Conservation (phyloP, 345 rosid genomes). For the Raphanus sativus region DNA sequence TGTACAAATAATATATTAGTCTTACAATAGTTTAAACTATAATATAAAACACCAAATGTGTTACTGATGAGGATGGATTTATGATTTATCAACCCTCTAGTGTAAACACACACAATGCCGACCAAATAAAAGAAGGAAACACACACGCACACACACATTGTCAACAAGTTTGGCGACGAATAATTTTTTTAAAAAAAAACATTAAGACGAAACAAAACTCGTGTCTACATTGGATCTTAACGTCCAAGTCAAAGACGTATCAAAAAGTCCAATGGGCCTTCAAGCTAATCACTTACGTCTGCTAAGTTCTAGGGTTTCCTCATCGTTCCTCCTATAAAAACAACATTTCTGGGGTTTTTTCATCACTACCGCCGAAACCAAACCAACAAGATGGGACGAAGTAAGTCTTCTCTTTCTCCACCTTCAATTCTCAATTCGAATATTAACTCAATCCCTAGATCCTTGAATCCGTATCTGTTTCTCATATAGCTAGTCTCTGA, state of each 20-base stretch:
- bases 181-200: no score
- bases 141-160: no score
- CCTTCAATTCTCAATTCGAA: neutral
- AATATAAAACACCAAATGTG: no score
- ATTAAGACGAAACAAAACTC: neutral
- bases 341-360: conserved; percentile 19
- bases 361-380: conserved; percentile 1
- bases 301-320: conserved; percentile 10
- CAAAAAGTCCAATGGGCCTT: conserved; percentile 31
- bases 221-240: neutral
- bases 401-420: conserved; percentile 22
- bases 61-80: no score
- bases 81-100: no score
- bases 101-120: no score
- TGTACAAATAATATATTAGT: no score
- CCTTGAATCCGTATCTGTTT: neutral
- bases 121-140: no score
- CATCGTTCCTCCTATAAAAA: neutral
- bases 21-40: no score
- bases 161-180: no score
- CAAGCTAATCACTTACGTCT: conserved; percentile 21
- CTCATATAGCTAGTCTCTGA: neutral
- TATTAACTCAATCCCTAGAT: neutral
- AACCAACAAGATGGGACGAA: conserved; percentile 17
- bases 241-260: conserved; percentile 23